phyloP scores from a whole-genome alignment of 2,329 filamentous ascomycete species.

The Ophiocordyceps camponoti-leonardi region DNA sequence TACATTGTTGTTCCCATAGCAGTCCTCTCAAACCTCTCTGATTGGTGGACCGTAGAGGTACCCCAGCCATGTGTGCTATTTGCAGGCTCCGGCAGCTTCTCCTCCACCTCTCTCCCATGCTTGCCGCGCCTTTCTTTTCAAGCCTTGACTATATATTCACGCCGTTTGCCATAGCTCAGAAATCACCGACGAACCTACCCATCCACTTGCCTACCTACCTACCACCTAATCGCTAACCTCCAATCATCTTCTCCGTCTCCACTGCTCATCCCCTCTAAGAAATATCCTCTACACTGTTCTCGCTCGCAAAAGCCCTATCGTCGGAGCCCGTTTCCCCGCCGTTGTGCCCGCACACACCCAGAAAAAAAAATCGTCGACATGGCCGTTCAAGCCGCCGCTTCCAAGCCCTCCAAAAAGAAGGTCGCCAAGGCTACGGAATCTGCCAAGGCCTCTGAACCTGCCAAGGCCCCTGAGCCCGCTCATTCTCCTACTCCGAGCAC shows the following conservation, averaged over 20 bases:
- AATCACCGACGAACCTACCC: not conserved
- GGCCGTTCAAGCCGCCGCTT: conserved; percentile 46
- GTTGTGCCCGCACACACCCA: not conserved
- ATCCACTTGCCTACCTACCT: not conserved
- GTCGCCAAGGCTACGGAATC: conserved; percentile 6
- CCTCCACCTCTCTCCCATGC: not conserved
- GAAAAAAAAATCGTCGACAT: conserved; percentile 15
- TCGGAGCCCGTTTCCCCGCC: not conserved
- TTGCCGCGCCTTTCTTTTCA: not conserved
- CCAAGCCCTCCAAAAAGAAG: conserved; percentile 56
- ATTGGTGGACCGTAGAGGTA: not conserved
- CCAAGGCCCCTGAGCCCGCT: conserved; percentile 32
- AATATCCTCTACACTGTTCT: not conserved
- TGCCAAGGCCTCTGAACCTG: conserved; percentile 29
- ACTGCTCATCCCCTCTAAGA: not conserved
- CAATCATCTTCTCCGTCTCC: not conserved
- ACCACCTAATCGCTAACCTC: not conserved
- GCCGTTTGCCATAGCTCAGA: not conserved
- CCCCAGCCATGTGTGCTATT: not conserved
- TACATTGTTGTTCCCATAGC: not conserved
- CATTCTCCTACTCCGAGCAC: conserved; percentile 35
- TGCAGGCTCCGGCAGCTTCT: not conserved
- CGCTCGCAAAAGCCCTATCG: not conserved
- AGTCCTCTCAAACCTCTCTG: not conserved
- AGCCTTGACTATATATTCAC: not conserved